Base-by-base conservation (phyloP, 2,329 filamentous ascomycete species). In the Samsoniella hepiali region DNA sequence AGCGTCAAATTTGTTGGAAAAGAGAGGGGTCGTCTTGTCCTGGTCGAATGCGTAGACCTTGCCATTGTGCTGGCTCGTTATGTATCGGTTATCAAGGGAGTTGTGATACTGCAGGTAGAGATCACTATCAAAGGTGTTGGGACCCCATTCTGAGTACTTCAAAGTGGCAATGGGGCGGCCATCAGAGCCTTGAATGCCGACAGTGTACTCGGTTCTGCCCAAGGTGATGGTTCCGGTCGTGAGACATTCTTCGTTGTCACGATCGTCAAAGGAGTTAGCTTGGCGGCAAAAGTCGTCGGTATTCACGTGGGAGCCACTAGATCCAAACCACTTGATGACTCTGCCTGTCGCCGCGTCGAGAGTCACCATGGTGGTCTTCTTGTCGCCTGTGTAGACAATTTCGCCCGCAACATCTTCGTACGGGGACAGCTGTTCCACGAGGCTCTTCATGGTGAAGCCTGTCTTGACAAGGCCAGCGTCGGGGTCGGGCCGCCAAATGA, bases 81-180 rank as follows among this genome's bases (percentile, higher is more conserved):
- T 89, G 76, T 98, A 97, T 65, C 90, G 90, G 68, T 91, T 88
- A 73, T 98, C 93, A 72, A 93, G 88, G 0, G 93, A 92, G 11
- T 81, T 78, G 15, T 84, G 84, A 71, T 98, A 95, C 72, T 98
- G 92, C 57, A 85, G 85, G 70, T 92, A 88, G 7, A 99, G 85
- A 73, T 99, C 95, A 67, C 86, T 86, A 75, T 99, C 94, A 65
- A 88, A 91, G 64, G 90, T 96, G 75, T 99, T 99, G 15, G 93
- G 91, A 0, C 88, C 88, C 95, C 95, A 99, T 74, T 99, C 95
- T 11, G 92, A 90, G 72, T 96, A 99, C 68, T 88, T 93, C 68
- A 99, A 85, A 0, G 91, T 97, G 71, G 93, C 96, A 66, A 99
- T 89, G 8, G 87, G 85, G 64, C 89, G 85, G 1, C 89, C 88